Evolutionary conservation across 106 monocot genomes (phyloP).

Genomic region (Apostasia shenzhenica): DNA sequence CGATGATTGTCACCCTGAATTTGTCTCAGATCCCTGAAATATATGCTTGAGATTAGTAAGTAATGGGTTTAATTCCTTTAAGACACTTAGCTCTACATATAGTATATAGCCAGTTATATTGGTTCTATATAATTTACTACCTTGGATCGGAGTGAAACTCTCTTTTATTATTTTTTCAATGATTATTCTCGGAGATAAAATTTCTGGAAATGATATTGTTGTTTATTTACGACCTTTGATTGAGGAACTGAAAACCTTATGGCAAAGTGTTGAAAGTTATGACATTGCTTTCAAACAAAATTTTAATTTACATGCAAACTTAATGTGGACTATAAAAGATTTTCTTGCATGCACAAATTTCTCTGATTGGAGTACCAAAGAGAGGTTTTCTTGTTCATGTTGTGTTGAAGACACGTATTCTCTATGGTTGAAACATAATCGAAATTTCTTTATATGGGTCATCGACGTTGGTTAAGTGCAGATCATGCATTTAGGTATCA

Average conservation of each 20-base stretch:
- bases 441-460: background rate
- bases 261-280: background rate
- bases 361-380: background rate
- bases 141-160: background rate
- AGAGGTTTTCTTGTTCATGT: background rate
- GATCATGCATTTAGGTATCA: background rate
- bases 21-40: background rate
- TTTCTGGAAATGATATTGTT: background rate
- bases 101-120: background rate
- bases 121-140: background rate
- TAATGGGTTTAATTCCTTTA: conserved; percentile 10
- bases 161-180: background rate
- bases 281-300: background rate
- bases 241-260: background rate
- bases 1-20: background rate
- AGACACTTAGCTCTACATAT: background rate
- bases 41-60: background rate
- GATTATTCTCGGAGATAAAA: background rate
- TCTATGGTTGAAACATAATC: too few species aligned
- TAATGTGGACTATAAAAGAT: background rate
- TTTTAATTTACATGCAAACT: background rate
- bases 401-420: background rate
- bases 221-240: background rate
- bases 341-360: background rate
- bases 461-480: background rate